Base-by-base conservation (phyloP, 2,329 filamentous ascomycete genomes). In the Colletotrichum cordylinicola region DNA sequence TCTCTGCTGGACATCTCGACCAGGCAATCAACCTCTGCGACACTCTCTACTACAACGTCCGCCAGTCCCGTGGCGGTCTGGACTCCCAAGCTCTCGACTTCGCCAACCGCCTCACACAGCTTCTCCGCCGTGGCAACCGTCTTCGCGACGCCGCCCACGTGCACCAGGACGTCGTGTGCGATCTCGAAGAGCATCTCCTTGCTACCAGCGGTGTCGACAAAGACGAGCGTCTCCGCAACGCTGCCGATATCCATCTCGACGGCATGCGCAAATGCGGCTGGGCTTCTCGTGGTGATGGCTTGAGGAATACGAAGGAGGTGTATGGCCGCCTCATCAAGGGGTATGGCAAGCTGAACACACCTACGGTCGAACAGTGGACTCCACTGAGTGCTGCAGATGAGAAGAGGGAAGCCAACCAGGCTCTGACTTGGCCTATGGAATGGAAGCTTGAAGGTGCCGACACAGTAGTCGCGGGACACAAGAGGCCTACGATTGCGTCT, bases 41-140 rank as follows among this genome's bases (percentile, higher is more conserved):
- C 58, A 80, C 79, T 18, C 78, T 84, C 21, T 83, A 81, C 78
- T 84, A 84, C 76, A 84, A 84, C 76, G 78, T 84, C 70, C 82
- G 82, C 2, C 80, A 82, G 61, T 80, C 80, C 60, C 82, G 81
- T 10, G 82, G 83, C 55, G 80, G 80, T 31, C 79, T 84, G 29
- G 80, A 83, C 76, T 60, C 62, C 2, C 78, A 82, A 52, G 78
- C 82, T 2, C 79, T 84, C 18, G 75, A 78, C 12, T 80, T 81
- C 76, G 76, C 79, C 43, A 70, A 82, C 75, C 81, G 83, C 70
- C 78, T 84, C 0, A 79, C 80, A 4, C 79, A 80, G 16, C 79
- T 84, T 27, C 80, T 82, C 24, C 56, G 78, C 4, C 77, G 80
- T 27, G 79, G 79, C 24, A 67, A 78, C 13, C 82, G 81, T 9